A percentile compares a stretch with the other conserved stretches of the same genome.
Conservation (phyloP, 1,284 basidiomycete species). For the Marasmius tenuissimus region DNA sequence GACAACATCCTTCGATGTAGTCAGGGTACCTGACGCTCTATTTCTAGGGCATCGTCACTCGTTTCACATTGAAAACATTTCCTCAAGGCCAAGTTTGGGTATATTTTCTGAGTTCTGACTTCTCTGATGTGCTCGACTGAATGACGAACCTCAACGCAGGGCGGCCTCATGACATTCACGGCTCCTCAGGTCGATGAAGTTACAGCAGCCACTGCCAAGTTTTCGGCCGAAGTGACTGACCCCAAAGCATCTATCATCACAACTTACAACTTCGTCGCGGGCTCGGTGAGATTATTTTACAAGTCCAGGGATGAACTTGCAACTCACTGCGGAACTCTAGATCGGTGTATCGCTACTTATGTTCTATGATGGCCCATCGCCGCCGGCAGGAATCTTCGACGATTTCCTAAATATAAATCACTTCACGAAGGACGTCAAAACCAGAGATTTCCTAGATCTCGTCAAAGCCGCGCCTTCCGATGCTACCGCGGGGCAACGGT, state of each 20-base stretch:
- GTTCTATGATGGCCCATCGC: conserved; percentile 54
- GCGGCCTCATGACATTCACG: conserved; percentile 49
- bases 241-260: conserved; percentile 63
- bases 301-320: not conserved
- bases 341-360: conserved; percentile 34
- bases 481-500: conserved; percentile 42
- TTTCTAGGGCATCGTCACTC: conserved; percentile 48
- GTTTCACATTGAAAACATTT: conserved; percentile 42
- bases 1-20: conserved; percentile 5
- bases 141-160: conserved; percentile 34
- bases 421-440: conserved; percentile 36
- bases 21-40: not conserved
- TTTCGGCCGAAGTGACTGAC: conserved; percentile 46
- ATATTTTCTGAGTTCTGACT: conserved; percentile 8
- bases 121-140: not conserved
- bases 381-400: conserved; percentile 50
- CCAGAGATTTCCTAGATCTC: conserved; percentile 40
- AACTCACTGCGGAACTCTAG: conserved; percentile 21
- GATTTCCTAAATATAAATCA: conserved; percentile 40
- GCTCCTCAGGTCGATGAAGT: conserved; percentile 36
- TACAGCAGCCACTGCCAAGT: conserved; percentile 48
- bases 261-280: conserved; percentile 48
- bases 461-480: conserved; percentile 42
- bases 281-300: conserved; percentile 29
- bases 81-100: conserved; percentile 52